Base-by-base conservation (phyloP, 2,329 filamentous ascomycete genomes). In the Myriangium duriaei region DNA sequence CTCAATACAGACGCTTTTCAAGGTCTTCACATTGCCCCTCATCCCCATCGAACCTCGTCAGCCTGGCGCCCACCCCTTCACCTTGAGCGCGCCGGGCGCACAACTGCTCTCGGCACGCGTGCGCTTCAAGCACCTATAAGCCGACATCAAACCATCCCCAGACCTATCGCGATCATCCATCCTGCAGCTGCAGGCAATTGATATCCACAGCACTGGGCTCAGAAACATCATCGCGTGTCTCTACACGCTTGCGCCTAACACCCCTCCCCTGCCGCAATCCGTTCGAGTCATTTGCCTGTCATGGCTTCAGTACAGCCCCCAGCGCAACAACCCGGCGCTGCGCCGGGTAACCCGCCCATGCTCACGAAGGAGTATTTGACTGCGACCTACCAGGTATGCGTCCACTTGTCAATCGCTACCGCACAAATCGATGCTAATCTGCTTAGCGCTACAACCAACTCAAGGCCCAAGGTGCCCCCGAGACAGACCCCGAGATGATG, bases 401-500 rank as follows among this genome's bases (percentile, higher is more conserved):
- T 35, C 36, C 24, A 32, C 37, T 9, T 26, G n/a, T 21, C 17
- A 26, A 21, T 44, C 16, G 12, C 26, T 15, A 36, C 36, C 6
- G n/a, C 10, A 11, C 29, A 19, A 16, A 16, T 21, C 15, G 28
- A 17, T 33, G 26, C 32, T 30, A 14, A 43, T 35, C 18, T 32
- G 24, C 34, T 34, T 52, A 95, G 87, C 86, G 84, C 71, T 91
- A 82, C 48, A 80, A 82, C 54, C 76, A 83, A 58, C 86, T 96
- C 81, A 91, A 88, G 61, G 74, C 82, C 40, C 72, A 79, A 51
- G 87, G 87, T 49, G 79, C 92, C 15, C 75, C 83, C 29, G 71
- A 77, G 40, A 80, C 72, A 40, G 86, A 96, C 52, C 88, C 88
- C 32, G 87, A 96, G 57, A 87, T 80, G 52, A 71, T 88, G 52